phyloP scores from a whole-genome alignment of 352 stramenopile species.

The Pythium phragmitis region DNA sequence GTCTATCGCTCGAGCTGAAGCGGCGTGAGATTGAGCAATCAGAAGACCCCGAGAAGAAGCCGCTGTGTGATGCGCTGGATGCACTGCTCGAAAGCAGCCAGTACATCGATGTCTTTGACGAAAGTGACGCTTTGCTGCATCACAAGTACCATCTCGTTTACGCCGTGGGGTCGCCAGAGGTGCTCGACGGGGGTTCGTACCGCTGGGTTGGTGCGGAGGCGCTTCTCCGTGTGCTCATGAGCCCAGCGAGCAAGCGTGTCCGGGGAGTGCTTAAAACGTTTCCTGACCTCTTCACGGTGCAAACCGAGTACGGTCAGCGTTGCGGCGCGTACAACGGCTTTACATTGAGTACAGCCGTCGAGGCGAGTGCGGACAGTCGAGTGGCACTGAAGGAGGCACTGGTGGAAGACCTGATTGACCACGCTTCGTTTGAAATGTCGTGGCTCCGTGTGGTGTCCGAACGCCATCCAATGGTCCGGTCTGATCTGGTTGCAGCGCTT shows the following conservation, averaged over 20 bases:
- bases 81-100: constrained; percentile 43
- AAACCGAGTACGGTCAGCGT: constrained; percentile 33
- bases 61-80: constrained; percentile 26
- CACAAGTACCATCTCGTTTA: constrained; percentile 91
- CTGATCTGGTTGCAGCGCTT: constrained; percentile 19
- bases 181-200: constrained; percentile 42
- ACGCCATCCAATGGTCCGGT: constrained; percentile 28
- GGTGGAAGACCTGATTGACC: constrained; percentile 54
- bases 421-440: constrained; percentile 54
- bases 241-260: constrained; percentile 15
- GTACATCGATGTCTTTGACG: constrained; percentile 86
- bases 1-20: constrained; percentile 88
- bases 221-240: constrained; percentile 31
- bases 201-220: constrained; percentile 57
- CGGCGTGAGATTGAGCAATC: constrained; percentile 36
- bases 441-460: constrained; percentile 49
- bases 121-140: constrained; percentile 84
- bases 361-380: constrained; percentile 19
- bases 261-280: constrained; percentile 33
- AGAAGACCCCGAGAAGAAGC: not conserved
- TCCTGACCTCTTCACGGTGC: constrained; percentile 33
- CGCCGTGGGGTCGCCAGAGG: constrained; percentile 48
- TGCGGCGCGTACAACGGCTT: constrained; percentile 44
- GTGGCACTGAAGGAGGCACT: constrained; percentile 41
- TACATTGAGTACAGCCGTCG: constrained; percentile 30